Percentiles rank a stretch among this genome's conserved stretches.
Conservation (phyloP, 2,329 filamentous ascomycete genomes). For the Hortaea sp. region DNA sequence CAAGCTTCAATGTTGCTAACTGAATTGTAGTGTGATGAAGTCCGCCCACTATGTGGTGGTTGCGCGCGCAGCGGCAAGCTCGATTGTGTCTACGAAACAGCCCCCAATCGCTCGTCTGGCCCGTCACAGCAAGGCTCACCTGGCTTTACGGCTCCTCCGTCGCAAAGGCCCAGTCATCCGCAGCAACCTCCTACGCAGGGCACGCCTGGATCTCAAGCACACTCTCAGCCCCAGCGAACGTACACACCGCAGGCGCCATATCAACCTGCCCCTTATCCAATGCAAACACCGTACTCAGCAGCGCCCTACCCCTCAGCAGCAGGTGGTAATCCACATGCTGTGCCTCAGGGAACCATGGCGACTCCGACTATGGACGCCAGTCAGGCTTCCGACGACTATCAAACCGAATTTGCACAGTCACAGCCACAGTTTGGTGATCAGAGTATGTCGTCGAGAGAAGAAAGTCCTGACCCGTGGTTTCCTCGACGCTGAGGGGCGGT, state of each 20-base stretch:
- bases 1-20: not conserved
- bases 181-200: not conserved
- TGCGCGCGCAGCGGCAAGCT: slow-evolving; percentile 4
- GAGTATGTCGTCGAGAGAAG: slow-evolving; percentile 2
- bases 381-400: not conserved
- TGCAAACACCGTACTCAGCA: not conserved
- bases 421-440: not conserved
- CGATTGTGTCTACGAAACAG: slow-evolving; percentile 3
- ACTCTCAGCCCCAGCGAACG: not conserved
- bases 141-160: not conserved
- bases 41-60: slow-evolving; percentile 3
- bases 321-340: not conserved
- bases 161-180: not conserved
- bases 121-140: not conserved
- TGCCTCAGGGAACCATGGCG: not conserved
- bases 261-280: not conserved
- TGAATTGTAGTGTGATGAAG: slow-evolving; percentile 4
- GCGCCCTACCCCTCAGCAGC: not conserved
- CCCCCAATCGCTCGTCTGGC: not conserved
- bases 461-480: slow-evolving; percentile 20
- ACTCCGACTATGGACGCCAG: not conserved
- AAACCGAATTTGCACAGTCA: not conserved
- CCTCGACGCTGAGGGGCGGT: slow-evolving; percentile 5
- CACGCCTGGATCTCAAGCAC: not conserved
- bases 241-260: not conserved